Base-by-base conservation (phyloP, 2,329 filamentous ascomycete species). In the Tolypocladium nubicola region DNA sequence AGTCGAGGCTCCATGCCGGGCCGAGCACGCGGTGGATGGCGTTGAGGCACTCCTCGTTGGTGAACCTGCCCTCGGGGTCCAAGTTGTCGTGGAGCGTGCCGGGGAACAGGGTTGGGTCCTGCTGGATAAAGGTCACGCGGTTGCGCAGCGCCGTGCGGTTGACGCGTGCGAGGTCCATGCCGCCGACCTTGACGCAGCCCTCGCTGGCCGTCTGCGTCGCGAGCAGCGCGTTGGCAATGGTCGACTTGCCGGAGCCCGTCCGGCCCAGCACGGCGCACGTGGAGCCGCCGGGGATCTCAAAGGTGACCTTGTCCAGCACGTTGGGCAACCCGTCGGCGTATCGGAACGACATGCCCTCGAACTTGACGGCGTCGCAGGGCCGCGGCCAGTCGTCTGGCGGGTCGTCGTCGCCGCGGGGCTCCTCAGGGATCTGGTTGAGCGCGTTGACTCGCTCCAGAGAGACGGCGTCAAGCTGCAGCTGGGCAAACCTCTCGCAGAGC, bases 381-480 rank as follows among this genome's bases (percentile, higher is more conserved):
- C 79, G 79, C 0, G 91, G 91, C 91, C 91, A 96, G 54, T 82
- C 81, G 0, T 87, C 84, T 0, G 89, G 88, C 0, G 90, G 90
- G 1, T 81, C 72, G 3, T 89, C 71, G 1, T 81, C 78, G 1
- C 90, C 90, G 0, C 75, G 77, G 0, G 83, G 75, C 68, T 96
- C 91, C 67, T 89, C 83, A 19, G 92, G 88, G 0, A 96, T 80
- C 58, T 89, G 82, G 1, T 94, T 78, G 0, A 96, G 79, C 69
- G 94, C 89, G 11, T 94, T 84, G 0, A 96, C 86, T 45, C 91
- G 83, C 71, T 96, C 91, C 0, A 96, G 89, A 0, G 88, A 92
- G 0, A 96, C 90, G 63, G 96, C 96, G 67, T 96, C 88, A 81
- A 96, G 91, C 68, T 96, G 90, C 1, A 96, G 78, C 66, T 89